Evolutionary conservation across 2,329 filamentous ascomycete species (phyloP).

Genomic region (Leptographium flavum): DNA sequence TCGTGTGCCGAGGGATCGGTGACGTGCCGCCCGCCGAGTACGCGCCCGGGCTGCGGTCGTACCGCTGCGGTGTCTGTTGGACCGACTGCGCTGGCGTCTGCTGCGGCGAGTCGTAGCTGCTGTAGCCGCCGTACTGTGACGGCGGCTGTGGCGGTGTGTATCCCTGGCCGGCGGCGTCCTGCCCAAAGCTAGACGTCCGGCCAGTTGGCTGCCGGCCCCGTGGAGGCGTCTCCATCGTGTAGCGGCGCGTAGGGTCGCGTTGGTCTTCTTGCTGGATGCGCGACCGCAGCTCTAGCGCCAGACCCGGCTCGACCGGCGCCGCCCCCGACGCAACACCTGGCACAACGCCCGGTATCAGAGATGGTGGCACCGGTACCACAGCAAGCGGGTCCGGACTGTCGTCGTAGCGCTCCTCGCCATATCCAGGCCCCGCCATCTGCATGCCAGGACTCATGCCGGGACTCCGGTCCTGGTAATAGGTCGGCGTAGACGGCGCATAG

Average conservation of each 20-base stretch:
- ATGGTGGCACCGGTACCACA: conserved; percentile 36
- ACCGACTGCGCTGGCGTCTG: not conserved
- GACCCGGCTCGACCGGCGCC: conserved; percentile 39
- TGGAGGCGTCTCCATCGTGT: conserved; percentile 20
- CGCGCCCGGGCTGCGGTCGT: conserved; percentile 25
- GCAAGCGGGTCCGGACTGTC: conserved; percentile 9
- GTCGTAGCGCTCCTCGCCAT: conserved; percentile 16
- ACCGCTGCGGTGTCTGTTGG: conserved; percentile 1
- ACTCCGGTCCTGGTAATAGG: conserved; percentile 2
- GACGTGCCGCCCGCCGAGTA: conserved; percentile 22
- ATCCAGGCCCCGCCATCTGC: not conserved
- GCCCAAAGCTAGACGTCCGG: conserved; percentile 15
- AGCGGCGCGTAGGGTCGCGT: conserved; percentile 20
- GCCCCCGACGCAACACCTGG: conserved; percentile 35
- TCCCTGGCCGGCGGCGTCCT: conserved; percentile 16
- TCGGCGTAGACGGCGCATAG: conserved; percentile 12
- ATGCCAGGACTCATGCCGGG: not conserved
- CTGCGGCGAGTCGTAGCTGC: conserved; percentile 5
- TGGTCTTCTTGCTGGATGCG: conserved; percentile 41
- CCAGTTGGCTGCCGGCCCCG: conserved; percentile 26
- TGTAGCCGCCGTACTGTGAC: not conserved
- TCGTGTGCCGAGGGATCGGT: conserved; percentile 31
- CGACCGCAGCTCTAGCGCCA: conserved; percentile 43
- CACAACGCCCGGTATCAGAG: conserved; percentile 47
- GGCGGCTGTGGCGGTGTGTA: conserved; percentile 26